Percentiles rank a stretch among this genome's conserved stretches.
Conservation (phyloP, 2,329 filamentous ascomycete genomes). For the Arthrobotrys conoides region DNA sequence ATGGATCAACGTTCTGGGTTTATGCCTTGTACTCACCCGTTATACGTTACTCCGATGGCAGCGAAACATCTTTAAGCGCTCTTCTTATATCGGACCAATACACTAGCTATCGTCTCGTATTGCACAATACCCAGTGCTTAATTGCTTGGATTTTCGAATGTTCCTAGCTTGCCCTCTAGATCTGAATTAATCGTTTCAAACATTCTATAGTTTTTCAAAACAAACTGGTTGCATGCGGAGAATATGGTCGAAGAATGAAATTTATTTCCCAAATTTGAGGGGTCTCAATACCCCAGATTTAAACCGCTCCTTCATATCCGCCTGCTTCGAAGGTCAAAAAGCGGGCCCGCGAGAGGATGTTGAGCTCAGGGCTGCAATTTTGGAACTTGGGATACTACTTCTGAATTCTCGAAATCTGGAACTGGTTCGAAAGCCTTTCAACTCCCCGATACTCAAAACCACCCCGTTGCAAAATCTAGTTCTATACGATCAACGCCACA, state of each 20-base stretch:
- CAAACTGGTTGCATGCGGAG: background rate
- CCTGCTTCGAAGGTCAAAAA: background rate
- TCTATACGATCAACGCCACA: background rate
- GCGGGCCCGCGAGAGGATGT: background rate
- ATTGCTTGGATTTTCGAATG: too few relatives aligned
- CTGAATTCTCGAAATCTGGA: constrained; percentile 64
- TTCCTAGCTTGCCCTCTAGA: too few relatives aligned
- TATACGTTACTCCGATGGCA: background rate
- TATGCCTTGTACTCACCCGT: too few relatives aligned
- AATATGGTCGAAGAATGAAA: background rate
- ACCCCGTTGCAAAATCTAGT: too few relatives aligned
- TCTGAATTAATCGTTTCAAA: background rate
- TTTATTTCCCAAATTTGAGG: background rate
- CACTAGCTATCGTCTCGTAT: too few relatives aligned
- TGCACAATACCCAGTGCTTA: too few relatives aligned
- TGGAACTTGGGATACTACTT: constrained; percentile 64
- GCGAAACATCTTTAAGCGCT: background rate
- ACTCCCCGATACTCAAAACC: background rate
- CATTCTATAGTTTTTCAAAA: background rate
- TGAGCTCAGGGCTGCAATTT: constrained; percentile 55
- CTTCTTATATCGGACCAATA: background rate
- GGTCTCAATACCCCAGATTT: background rate
- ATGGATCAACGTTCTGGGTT: background rate
- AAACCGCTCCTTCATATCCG: background rate
- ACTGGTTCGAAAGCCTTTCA: constrained; percentile 61